Evolutionary conservation across 305 asterid genomes (phyloP), one percentile per base, ranked within the genome.

Genomic region (Rubia peregrina): DNA sequence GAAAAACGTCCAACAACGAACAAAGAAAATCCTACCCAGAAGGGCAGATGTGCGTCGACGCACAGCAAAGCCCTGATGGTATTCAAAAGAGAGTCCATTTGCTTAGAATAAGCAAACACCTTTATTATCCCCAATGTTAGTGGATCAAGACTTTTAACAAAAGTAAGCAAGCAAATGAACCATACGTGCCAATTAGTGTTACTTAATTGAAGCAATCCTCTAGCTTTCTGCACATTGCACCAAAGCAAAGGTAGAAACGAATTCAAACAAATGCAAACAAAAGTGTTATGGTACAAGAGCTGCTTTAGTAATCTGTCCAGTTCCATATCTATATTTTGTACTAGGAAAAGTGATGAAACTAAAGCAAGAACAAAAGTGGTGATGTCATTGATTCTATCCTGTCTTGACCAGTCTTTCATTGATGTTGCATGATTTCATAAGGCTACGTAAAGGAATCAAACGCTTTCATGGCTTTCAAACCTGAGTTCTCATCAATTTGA

Each of bases 71-170:
- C 48, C 48, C 5, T 1, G 16, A 83, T 76, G 68, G 68, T 44
- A 40, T 12, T 48, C 42, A 83, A 63, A 38, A 64, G 68, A 40
- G 68, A 51, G 68, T 36, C 75, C 74, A 57, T 73, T 78, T 82
- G 68, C 84, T 76, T 48, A 70, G 46, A 77, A 76, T 53, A 72
- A 77, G 63, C 75, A 79, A 81, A 72, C 86, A 84, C 76, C 85
- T 83, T 83, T 79, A 73, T 43, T 38, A 65, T 74, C 84, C 74
- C 77, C 85, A 71, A 72, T 77, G 74, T 13, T 74, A 83, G 88
- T 87, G 90, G 87, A 71, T 69, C 73, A 70, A 68, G 55, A 66
- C 49, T 62, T 75, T 21, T 24, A 36, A 46, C 53, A 11, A 70
- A 72, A 51, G 74, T 78, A 77, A 76, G 75, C 65, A 76, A 69